phyloP scores from a whole-genome alignment of 805 yeast genomes.

The Kuraishia piskuri region DNA sequence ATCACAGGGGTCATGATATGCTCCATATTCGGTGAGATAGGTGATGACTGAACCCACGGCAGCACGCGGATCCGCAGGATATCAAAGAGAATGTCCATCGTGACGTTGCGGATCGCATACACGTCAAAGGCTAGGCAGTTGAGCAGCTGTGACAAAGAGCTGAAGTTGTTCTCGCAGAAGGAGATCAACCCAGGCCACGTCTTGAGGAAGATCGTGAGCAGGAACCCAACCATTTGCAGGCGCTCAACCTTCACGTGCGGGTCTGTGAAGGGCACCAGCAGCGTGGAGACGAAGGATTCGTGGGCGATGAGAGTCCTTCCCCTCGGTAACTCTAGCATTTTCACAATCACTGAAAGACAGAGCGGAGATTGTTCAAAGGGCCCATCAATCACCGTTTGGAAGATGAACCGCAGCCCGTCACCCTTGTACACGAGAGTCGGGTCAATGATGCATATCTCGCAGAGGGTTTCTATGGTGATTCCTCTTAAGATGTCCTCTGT shows the following conservation, averaged over 20 bases:
- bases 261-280: slow-evolving; percentile 69
- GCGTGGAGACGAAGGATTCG: slow-evolving; percentile 51
- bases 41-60: slow-evolving; percentile 32
- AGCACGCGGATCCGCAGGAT: slow-evolving; percentile 51
- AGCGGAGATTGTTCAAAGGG: slow-evolving; percentile 35
- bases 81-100: slow-evolving; percentile 68
- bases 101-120: slow-evolving; percentile 44
- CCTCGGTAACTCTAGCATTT: slow-evolving; percentile 48
- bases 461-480: slow-evolving; percentile 43
- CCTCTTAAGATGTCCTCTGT: slow-evolving; percentile 40
- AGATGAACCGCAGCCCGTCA: slow-evolving; percentile 34
- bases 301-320: slow-evolving; percentile 45
- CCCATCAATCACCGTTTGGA: slow-evolving; percentile 44
- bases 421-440: slow-evolving; percentile 34
- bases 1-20: slow-evolving; percentile 4
- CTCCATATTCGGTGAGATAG: not conserved
- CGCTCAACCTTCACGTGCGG: slow-evolving; percentile 41
- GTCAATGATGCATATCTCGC: slow-evolving; percentile 38
- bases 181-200: slow-evolving; percentile 72
- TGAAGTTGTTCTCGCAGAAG: slow-evolving; percentile 47
- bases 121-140: slow-evolving; percentile 55
- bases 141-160: slow-evolving; percentile 48
- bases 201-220: slow-evolving; percentile 55
- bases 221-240: slow-evolving; percentile 50
- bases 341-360: slow-evolving; percentile 38